These are phyloP conservation scores for Petunia secreta DNA, from an alignment of 257 asterid species.

Conservation along the genomic window DNA sequence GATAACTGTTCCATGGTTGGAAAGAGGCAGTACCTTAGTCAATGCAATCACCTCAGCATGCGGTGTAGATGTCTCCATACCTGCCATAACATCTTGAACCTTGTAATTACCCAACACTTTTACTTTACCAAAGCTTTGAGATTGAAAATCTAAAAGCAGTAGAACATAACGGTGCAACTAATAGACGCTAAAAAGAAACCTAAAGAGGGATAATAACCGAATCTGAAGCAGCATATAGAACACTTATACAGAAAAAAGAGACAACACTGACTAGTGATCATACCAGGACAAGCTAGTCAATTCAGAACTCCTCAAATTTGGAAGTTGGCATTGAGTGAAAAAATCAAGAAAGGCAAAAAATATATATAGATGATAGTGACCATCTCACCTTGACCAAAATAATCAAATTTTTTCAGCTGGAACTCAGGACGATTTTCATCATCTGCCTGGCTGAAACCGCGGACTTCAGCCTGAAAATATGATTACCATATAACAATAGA, in stretches of 20 bases:
- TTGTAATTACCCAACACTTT: conserved; percentile 18
- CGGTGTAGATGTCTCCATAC: conserved; percentile 56
- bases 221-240: background rate
- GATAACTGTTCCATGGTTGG: background rate
- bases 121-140: background rate
- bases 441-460: conserved; percentile 64
- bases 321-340: background rate
- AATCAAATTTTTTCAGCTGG: conserved; percentile 69
- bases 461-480: conserved; percentile 78
- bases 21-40: conserved; percentile 63
- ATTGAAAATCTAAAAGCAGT: background rate
- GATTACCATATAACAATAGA: conserved; percentile 20
- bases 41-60: conserved; percentile 79
- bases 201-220: background rate
- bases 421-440: conserved; percentile 64
- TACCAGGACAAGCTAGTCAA: conserved; percentile 6
- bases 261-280: background rate
- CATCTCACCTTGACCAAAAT: conserved; percentile 87
- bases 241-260: background rate
- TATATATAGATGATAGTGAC: background rate
- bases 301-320: background rate
- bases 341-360: background rate
- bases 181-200: background rate
- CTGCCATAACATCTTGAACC: conserved; percentile 52
- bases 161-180: background rate